Evolutionary conservation across 1,284 basidiomycete species (phyloP).

Genomic region (Irpex lacteus): DNA sequence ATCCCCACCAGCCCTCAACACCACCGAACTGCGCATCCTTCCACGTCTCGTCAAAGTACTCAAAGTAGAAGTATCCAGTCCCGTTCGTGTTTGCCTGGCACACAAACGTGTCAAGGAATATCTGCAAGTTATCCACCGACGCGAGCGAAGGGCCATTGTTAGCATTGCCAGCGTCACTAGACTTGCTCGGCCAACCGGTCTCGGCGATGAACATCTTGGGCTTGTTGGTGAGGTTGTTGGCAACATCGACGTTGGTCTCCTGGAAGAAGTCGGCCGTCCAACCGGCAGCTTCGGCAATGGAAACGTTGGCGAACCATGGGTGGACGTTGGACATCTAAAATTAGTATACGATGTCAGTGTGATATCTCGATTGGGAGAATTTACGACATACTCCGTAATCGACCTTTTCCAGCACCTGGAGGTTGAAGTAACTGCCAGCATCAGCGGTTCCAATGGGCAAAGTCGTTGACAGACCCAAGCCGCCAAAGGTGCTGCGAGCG

Average conservation of each 20-base stretch:
- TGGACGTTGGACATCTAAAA: constrained; percentile 71
- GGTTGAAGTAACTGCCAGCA: constrained; percentile 86
- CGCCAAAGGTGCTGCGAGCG: constrained; percentile 51
- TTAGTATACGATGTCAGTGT: background rate
- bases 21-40: constrained; percentile 78
- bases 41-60: constrained; percentile 87
- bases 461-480: constrained; percentile 49
- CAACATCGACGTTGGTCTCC: constrained; percentile 53
- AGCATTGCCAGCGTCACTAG: constrained; percentile 50
- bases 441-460: constrained; percentile 87
- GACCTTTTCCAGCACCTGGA: constrained; percentile 58
- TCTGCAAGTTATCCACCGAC: constrained; percentile 65
- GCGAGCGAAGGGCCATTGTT: constrained; percentile 70
- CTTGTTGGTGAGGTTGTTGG: constrained; percentile 52
- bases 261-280: constrained; percentile 66
- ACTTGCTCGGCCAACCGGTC: constrained; percentile 91
- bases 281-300: constrained; percentile 64
- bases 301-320: constrained; percentile 79
- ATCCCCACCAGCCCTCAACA: constrained; percentile 76
- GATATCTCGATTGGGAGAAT: background rate
- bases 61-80: constrained; percentile 86
- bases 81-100: constrained; percentile 83
- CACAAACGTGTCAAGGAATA: constrained; percentile 82
- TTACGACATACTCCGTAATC: constrained; percentile 68
- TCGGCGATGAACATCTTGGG: constrained; percentile 86